A percentile compares a stretch with the other conserved stretches of the same genome.
Conservation (phyloP, 2,329 filamentous ascomycete genomes). For the Diplodia intermedia region DNA sequence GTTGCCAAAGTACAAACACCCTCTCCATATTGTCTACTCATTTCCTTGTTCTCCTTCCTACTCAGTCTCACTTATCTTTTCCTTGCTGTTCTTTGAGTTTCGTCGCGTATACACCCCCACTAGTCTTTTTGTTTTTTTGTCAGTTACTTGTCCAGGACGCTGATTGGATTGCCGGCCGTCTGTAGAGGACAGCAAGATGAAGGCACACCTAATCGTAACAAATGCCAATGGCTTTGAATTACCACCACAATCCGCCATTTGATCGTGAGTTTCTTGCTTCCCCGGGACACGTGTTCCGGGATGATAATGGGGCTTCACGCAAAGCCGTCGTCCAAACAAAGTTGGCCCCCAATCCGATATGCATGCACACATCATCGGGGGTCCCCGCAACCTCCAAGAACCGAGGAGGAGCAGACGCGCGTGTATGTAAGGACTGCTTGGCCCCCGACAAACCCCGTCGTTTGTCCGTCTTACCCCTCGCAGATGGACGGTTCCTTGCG, state of each 20-base stretch:
- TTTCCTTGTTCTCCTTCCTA: not conserved
- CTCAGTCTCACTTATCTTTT: not conserved
- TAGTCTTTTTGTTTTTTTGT: not conserved
- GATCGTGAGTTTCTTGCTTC: not conserved
- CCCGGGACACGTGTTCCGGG: not conserved
- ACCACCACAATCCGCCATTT: not conserved
- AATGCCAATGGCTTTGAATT: not conserved
- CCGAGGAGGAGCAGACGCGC: not conserved
- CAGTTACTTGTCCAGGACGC: not conserved
- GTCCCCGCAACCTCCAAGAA: not conserved
- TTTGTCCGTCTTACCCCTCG: not conserved
- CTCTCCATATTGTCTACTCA: not conserved
- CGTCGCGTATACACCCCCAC: not conserved
- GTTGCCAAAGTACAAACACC: not conserved
- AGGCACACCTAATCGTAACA: not conserved
- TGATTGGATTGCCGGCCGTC: not conserved
- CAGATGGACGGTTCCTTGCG: not conserved
- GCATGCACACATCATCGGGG: not conserved
- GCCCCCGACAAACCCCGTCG: no score
- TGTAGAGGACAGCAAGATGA: not conserved
- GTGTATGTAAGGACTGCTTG: not conserved
- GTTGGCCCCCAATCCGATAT: not conserved
- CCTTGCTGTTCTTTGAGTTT: not conserved
- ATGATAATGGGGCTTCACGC: not conserved
- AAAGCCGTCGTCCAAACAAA: constrained; percentile 1